phyloP scores from a whole-genome alignment of 345 rosid species.

The Salix arbutifolia region DNA sequence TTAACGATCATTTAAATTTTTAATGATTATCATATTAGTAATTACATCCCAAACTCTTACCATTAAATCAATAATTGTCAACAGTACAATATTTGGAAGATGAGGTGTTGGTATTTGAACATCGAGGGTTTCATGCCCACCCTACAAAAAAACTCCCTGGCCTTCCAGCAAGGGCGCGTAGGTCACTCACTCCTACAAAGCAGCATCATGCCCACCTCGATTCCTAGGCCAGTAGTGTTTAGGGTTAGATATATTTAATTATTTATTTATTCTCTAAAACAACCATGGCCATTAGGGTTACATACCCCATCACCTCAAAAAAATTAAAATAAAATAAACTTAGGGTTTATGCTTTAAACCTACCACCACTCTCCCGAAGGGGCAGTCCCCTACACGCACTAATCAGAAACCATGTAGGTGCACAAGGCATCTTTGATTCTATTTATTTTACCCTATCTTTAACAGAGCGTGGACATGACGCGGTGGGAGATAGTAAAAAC shows the following conservation, averaged over 20 bases:
- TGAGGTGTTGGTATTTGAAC: background rate
- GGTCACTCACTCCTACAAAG: background rate
- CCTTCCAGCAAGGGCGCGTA: no score
- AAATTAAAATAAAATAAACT: background rate
- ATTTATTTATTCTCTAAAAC: background rate
- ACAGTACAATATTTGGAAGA: background rate
- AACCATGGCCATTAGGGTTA: slow-evolving; percentile 23
- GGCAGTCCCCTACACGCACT: slow-evolving; percentile 13
- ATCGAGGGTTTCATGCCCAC: background rate
- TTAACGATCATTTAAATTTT: rapidly evolving
- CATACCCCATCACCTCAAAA: background rate
- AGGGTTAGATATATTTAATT: slow-evolving; percentile 24
- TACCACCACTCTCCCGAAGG: background rate
- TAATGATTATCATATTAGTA: no score
- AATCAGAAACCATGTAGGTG: slow-evolving; percentile 26
- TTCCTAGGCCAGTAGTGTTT: slow-evolving; percentile 13
- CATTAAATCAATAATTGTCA: no score
- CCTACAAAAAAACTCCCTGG: background rate
- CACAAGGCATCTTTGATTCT: slow-evolving; percentile 23
- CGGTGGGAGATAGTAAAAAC: slow-evolving; percentile 13
- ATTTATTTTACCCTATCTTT: background rate
- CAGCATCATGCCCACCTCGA: background rate
- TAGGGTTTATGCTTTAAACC: slow-evolving; percentile 36
- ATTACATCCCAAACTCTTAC: no score
- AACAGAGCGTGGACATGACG: slow-evolving; percentile 37